Conservation (phyloP, 208 protist species). For the Trypanosoma congolense region DNA sequence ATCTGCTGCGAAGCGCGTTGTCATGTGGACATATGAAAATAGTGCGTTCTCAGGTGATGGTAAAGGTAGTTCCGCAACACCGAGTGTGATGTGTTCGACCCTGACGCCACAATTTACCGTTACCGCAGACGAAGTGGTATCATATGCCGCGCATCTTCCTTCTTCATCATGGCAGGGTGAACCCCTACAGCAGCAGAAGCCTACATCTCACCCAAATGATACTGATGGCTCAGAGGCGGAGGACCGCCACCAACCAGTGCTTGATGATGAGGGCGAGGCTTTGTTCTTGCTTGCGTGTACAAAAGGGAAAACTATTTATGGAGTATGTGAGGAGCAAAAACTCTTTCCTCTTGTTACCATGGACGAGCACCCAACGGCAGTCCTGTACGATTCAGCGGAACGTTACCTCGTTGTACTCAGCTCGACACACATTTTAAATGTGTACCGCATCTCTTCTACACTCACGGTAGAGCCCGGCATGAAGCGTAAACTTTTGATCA, state of each 20-base stretch:
- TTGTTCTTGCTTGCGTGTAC: constrained; percentile 57
- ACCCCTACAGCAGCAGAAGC: neutral
- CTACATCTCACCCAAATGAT: neutral
- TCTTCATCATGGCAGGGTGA: neutral
- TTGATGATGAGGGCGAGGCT: constrained; percentile 51
- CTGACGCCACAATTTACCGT: constrained; percentile 71
- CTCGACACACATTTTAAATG: constrained; percentile 49
- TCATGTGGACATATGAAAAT: constrained; percentile 66
- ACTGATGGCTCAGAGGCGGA: neutral
- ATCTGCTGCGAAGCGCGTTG: constrained; percentile 44
- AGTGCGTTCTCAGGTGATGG: constrained; percentile 23
- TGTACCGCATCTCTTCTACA: constrained; percentile 51
- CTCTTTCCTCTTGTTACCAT: constrained; percentile 41
- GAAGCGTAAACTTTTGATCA: constrained; percentile 67
- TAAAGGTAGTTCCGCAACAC: neutral
- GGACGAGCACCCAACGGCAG: constrained; percentile 39
- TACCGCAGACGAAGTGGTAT: constrained; percentile 33
- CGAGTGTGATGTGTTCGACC: neutral
- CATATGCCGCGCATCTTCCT: constrained; percentile 40
- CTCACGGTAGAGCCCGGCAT: constrained; percentile 35
- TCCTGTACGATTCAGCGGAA: constrained; percentile 62
- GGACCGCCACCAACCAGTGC: neutral
- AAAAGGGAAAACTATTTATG: constrained; percentile 31
- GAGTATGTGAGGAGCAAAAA: constrained; percentile 66
- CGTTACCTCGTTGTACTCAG: constrained; percentile 70